Evolutionary conservation across 352 stramenopile species (phyloP).

Genomic region (Phytophthora kernoviae): DNA sequence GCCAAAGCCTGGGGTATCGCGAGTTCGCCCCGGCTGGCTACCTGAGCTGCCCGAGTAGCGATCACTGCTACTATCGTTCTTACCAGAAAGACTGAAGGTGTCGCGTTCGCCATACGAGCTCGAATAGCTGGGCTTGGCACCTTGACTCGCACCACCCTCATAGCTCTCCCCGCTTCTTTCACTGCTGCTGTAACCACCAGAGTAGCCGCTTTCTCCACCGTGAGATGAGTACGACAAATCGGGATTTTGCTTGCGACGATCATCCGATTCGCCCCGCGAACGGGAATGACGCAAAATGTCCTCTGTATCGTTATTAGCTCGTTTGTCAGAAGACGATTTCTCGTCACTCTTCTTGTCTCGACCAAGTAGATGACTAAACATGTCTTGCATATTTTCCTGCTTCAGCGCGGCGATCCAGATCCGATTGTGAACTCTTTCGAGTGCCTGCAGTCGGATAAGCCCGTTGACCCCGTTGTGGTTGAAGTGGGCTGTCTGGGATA

Average conservation of each 20-base stretch:
- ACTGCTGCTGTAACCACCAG: conserved; percentile 18
- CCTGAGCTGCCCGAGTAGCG: conserved; percentile 2
- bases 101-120: neutral
- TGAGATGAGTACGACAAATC: conserved; percentile 26
- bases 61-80: neutral
- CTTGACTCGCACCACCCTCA: conserved; percentile 2
- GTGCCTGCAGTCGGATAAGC: too few relatives aligned
- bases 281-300: neutral
- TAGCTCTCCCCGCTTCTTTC: conserved; percentile 24
- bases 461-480: too few relatives aligned
- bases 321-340: neutral
- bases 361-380: conserved; percentile 18
- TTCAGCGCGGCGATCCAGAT: conserved; percentile 11
- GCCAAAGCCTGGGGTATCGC: conserved; percentile 8
- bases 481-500: too few relatives aligned
- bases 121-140: conserved; percentile 11
- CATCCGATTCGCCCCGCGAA: conserved; percentile 5
- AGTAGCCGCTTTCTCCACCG: conserved; percentile 20
- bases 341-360: conserved; percentile 16
- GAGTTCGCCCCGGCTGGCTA: neutral
- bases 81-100: conserved; percentile 3
- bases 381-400: conserved; percentile 18
- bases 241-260: conserved; percentile 12
- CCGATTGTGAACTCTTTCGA: conserved; percentile 19
- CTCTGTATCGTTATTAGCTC: neutral